Evolutionary conservation across 1,284 basidiomycete genomes (phyloP).

Genomic region (Entoloma clypeatum): DNA sequence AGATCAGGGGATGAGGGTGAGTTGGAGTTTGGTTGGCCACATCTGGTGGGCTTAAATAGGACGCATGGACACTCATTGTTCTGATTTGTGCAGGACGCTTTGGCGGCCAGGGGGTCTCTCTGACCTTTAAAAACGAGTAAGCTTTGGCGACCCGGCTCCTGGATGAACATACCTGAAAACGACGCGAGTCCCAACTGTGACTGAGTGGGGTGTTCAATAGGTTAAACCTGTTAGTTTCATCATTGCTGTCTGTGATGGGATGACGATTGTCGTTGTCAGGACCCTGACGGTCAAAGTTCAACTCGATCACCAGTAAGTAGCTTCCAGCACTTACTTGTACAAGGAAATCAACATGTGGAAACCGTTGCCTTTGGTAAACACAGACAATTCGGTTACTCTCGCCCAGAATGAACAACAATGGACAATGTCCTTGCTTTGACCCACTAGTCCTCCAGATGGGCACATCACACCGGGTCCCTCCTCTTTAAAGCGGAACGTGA

Average conservation of each 20-base stretch:
- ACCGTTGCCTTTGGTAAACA: background rate
- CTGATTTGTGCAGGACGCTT: slow-evolving; percentile 4
- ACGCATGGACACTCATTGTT: slow-evolving; percentile 3
- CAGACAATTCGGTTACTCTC: slow-evolving; percentile 6
- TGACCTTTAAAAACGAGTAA: background rate
- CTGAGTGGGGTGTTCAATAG: too few relatives aligned
- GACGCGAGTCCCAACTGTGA: too few relatives aligned
- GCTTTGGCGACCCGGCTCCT: background rate
- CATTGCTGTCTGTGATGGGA: too few relatives aligned
- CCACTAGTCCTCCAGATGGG: slow-evolving; percentile 10
- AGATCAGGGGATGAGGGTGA: background rate
- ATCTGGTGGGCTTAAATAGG: background rate
- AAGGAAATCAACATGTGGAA: background rate
- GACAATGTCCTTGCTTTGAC: slow-evolving; percentile 16
- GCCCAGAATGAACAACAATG: slow-evolving; percentile 16
- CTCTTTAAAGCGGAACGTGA: too few relatives aligned
- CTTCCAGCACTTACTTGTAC: too few relatives aligned
- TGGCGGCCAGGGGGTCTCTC: slow-evolving; percentile 1
- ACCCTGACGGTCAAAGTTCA: too few relatives aligned
- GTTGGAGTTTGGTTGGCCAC: background rate
- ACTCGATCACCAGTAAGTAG: too few relatives aligned
- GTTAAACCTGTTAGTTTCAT: too few relatives aligned
- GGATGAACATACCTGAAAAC: too few relatives aligned
- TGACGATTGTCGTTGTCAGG: too few relatives aligned
- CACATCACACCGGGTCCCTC: too few relatives aligned